Base-by-base conservation (phyloP, 2,329 filamentous ascomycete species). In the Talaromyces atroroseus region DNA sequence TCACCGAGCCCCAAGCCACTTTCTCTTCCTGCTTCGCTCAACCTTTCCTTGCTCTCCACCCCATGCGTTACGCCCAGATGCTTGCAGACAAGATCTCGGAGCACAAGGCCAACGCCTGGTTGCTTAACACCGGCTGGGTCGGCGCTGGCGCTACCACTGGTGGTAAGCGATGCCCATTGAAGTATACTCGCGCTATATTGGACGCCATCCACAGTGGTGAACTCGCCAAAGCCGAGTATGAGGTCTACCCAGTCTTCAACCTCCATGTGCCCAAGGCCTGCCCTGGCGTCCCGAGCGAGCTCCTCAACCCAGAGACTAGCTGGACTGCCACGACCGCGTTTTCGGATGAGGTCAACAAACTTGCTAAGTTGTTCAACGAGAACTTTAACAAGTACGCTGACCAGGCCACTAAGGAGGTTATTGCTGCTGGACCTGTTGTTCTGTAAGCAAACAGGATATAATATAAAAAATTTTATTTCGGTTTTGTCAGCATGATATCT, bases 21-120 rank as follows among this genome's bases (percentile, higher is more conserved):
- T 99, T 99, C 86, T 97, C 92, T 24, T 95, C 92, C 53, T 99
- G 94, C 85, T 99, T 99, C 78, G 94, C 94, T 56, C 94, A 99
- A 80, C 94, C 94, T 61, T 99, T 99, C 90, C 81, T 99, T 68
- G 94, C 94, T 44, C 87, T 99, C 58, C 94, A 99, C 83, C 94
- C 94, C 68, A 99, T 99, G 94, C 88, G 90, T 75, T 99, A 99
- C 79, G 94, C 94, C 66, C 88, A 87, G 80, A 99, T 99, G 94
- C 83, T 99, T 60, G 94, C 94, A 38, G 90, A 96, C 75, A 97
- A 97, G 88, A 99, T 99, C 72, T 84, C 92, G 70, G 75, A 90
- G 66, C 91, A 99, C 86, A 89, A 91, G 69, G 88, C 91, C 77
- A 95, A 96, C 74, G 94, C 92, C 67, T 99, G 94, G 94, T 83